Conservation (phyloP, 257 asterid species). For the Misopates orontium region DNA sequence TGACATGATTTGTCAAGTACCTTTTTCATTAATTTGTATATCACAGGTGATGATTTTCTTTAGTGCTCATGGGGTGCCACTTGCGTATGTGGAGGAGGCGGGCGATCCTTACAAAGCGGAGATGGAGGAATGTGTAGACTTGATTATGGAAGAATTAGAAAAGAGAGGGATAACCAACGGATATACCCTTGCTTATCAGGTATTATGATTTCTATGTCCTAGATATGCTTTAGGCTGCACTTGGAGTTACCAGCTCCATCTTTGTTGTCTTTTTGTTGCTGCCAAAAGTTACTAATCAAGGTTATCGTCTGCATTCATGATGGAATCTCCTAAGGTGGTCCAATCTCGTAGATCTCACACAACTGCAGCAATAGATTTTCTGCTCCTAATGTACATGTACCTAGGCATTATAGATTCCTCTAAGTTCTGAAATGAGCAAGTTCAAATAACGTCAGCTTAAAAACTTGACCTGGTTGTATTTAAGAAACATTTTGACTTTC, state of each 20-base stretch:
- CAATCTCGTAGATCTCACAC: constrained; percentile 1
- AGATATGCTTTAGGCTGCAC: neutral
- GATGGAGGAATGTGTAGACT: constrained; percentile 99
- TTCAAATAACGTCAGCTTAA: constrained; percentile 6
- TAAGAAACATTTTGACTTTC: neutral
- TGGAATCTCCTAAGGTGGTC: constrained; percentile 11
- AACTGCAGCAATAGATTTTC: neutral
- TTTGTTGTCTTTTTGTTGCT: constrained; percentile 4
- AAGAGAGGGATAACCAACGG: constrained; percentile 59
- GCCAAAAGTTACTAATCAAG: constrained; percentile 1
- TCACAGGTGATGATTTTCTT: constrained; percentile 95
- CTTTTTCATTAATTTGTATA: constrained; percentile 16
- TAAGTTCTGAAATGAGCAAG: constrained; percentile 9
- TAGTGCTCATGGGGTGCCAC: constrained; percentile 99
- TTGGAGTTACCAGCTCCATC: constrained; percentile 1
- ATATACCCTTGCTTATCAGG: constrained; percentile 99
- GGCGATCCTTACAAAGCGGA: constrained; percentile 99
- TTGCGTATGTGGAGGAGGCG: constrained; percentile 98
- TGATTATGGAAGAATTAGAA: constrained; percentile 96
- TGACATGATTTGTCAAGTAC: neutral
- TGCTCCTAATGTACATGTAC: constrained; percentile 4
- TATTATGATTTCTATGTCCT: constrained; percentile 27
- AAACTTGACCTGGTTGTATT: neutral
- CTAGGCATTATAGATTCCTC: neutral
- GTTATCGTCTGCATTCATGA: neutral